A percentile compares a stretch with the other conserved stretches of the same genome.
These are phyloP conservation scores for Penicillium janthinellum DNA, from an alignment of 2,329 filamentous ascomycete species.

Conservation along the genomic window DNA sequence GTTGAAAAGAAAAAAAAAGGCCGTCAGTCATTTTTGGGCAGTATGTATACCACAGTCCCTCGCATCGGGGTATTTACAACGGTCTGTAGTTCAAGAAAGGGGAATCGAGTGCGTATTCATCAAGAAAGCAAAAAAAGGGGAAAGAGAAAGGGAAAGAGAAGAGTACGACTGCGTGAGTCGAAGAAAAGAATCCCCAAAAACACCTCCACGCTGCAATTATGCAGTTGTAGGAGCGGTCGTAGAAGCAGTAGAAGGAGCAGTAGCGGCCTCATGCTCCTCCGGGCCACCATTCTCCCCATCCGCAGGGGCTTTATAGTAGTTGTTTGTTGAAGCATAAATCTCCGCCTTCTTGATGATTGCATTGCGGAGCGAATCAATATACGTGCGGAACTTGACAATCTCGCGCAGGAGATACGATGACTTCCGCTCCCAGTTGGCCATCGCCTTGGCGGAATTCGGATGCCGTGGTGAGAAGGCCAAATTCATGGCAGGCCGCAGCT, in stretches of 20 bases:
- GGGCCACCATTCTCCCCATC: background rate
- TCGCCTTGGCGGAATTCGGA: slow-evolving; percentile 76
- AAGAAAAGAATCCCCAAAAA: background rate
- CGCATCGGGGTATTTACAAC: slow-evolving; percentile 19
- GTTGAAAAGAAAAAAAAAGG: background rate
- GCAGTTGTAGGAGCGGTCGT: background rate
- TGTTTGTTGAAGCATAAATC: slow-evolving; percentile 51
- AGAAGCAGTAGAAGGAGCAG: background rate
- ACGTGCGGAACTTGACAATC: slow-evolving; percentile 95
- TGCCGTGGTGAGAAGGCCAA: slow-evolving; percentile 86
- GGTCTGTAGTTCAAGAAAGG: background rate
- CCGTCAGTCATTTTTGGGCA: slow-evolving; percentile 12
- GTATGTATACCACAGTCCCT: slow-evolving; percentile 10
- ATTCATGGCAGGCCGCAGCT: slow-evolving; percentile 81
- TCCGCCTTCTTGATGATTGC: slow-evolving; percentile 70
- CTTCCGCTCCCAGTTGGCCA: slow-evolving; percentile 97
- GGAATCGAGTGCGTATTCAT: background rate
- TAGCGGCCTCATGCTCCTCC: background rate
- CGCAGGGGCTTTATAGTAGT: background rate
- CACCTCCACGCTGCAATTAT: background rate
- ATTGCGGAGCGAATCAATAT: slow-evolving; percentile 79
- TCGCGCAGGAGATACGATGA: slow-evolving; percentile 87
- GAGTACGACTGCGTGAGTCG: background rate
- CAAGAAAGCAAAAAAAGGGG: background rate
- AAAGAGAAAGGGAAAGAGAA: too few species aligned